Conservation (phyloP, 768 basidiomycete species). For the Boletus insuetus region DNA sequence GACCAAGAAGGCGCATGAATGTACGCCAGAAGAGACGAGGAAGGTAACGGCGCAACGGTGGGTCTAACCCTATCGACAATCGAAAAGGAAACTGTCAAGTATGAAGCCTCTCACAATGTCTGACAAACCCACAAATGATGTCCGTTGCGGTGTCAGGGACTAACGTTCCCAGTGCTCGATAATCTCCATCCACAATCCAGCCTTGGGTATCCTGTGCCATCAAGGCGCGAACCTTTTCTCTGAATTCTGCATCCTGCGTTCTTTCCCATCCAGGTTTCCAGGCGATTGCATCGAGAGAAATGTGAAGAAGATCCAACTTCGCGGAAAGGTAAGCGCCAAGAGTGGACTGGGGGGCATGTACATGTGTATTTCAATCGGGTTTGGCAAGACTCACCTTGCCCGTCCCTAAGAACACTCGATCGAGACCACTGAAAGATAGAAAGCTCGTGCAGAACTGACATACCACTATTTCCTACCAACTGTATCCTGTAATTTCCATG, state of each 20-base stretch:
- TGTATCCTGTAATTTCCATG: slow-evolving; percentile 46
- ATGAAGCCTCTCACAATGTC: background rate
- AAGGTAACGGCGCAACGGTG: slow-evolving; percentile 58
- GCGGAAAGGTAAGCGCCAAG: slow-evolving; percentile 42
- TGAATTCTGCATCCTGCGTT: slow-evolving; percentile 28
- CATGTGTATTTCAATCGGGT: too few relatives aligned
- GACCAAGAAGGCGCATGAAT: slow-evolving; percentile 40
- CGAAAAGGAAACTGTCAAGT: background rate
- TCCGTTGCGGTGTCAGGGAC: slow-evolving; percentile 45
- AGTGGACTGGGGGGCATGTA: slow-evolving; percentile 40
- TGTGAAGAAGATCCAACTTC: slow-evolving; percentile 43
- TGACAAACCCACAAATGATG: slow-evolving; percentile 45
- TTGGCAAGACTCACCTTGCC: slow-evolving; percentile 37
- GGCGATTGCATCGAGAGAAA: slow-evolving; percentile 45
- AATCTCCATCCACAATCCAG: slow-evolving; percentile 58
- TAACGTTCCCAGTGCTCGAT: slow-evolving; percentile 30
- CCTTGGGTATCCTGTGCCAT: slow-evolving; percentile 33
- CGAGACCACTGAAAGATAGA: background rate
- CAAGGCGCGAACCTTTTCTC: slow-evolving; percentile 19
- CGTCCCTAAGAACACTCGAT: slow-evolving; percentile 23
- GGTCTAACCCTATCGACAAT: slow-evolving; percentile 56
- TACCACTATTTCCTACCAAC: slow-evolving; percentile 54
- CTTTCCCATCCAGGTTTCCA: slow-evolving; percentile 51
- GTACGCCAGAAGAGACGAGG: slow-evolving; percentile 57
- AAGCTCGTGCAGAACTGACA: slow-evolving; percentile 8